Evolutionary conservation across 1,284 basidiomycete species (phyloP).

Genomic region (Ustilago cynodontis): DNA sequence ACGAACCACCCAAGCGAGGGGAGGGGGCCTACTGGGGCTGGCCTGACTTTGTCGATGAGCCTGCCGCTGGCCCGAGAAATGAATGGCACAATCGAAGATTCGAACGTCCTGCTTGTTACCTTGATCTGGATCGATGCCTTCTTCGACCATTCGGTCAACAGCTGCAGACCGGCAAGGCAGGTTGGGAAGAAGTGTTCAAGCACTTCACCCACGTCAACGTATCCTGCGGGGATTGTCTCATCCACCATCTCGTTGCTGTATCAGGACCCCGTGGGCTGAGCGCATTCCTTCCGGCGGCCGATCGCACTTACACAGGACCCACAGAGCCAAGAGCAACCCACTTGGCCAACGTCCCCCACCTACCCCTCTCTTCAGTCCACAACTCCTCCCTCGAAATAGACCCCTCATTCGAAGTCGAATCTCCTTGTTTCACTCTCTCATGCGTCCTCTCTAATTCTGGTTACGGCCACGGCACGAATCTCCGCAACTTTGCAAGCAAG

Average conservation of each 20-base stretch:
- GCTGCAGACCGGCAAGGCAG: conserved; percentile 5
- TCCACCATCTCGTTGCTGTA: conserved; percentile 40
- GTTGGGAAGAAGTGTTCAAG: conserved; percentile 51
- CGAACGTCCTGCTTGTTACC: conserved; percentile 34
- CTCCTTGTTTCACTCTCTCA: conserved; percentile 28
- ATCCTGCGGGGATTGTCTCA: conserved; percentile 53
- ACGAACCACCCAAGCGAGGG: conserved; percentile 7
- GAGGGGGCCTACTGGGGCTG: conserved; percentile 20
- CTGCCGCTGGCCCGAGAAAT: conserved; percentile 3
- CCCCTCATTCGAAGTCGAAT: conserved; percentile 15
- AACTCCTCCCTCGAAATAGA: conserved; percentile 8
- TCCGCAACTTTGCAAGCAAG: conserved; percentile 29
- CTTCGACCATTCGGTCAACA: conserved; percentile 6
- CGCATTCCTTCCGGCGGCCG: conserved; percentile 38
- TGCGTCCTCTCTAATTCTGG: conserved; percentile 37
- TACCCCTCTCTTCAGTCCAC: conserved; percentile 37
- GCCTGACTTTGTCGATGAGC: conserved; percentile 40
- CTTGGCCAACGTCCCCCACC: conserved; percentile 25
- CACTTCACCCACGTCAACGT: conserved; percentile 33
- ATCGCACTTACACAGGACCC: conserved; percentile 17
- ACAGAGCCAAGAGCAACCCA: not conserved
- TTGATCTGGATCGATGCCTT: conserved; percentile 39
- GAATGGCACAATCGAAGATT: conserved; percentile 27
- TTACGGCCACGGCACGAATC: conserved; percentile 6
- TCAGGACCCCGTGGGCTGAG: conserved; percentile 37